Evolutionary conservation across 257 asterid species (phyloP).

Genomic region (Solanum dulcamara): DNA sequence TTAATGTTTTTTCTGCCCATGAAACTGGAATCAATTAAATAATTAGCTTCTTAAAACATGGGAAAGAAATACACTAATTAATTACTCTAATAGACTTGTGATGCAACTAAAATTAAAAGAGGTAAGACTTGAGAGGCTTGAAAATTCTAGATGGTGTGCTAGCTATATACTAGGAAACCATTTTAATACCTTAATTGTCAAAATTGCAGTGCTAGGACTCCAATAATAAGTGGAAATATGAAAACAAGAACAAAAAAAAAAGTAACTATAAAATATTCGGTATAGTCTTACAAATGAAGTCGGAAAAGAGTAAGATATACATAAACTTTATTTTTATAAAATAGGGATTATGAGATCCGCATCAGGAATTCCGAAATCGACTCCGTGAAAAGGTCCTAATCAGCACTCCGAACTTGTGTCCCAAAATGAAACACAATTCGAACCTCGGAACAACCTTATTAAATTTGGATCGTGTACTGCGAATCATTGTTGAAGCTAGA

Average conservation of each 20-base stretch:
- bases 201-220: neutral
- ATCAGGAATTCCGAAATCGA: no score
- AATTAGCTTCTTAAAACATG: neutral
- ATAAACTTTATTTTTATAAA: neutral
- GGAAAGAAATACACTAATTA: neutral
- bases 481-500: no score
- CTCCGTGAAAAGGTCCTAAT: no score
- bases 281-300: neutral
- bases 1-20: neutral
- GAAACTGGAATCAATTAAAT: neutral
- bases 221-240: neutral
- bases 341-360: no score
- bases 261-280: neutral
- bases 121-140: neutral
- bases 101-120: neutral
- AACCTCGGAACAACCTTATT: no score
- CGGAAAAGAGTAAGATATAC: neutral
- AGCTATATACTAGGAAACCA: neutral
- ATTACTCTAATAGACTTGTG: neutral
- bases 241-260: neutral
- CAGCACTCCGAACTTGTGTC: no score
- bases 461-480: no score
- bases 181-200: neutral
- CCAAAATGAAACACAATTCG: no score
- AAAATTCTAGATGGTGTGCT: neutral